Conservation (phyloP, 148 eudicot genomes). For the Polygonum aviculare region DNA sequence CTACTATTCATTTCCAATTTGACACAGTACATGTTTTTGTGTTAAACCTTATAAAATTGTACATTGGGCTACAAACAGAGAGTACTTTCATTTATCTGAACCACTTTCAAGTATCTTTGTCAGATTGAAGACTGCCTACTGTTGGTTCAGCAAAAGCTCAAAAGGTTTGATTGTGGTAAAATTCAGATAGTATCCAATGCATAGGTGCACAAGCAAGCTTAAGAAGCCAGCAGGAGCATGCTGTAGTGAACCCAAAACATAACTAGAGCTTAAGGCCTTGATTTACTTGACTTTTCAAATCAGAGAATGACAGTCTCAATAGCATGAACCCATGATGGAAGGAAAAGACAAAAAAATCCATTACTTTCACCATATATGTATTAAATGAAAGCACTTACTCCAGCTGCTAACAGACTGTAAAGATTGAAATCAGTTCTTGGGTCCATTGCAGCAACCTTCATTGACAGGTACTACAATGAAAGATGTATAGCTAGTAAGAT, state of each 20-base stretch:
- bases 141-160: background rate
- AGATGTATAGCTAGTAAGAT: background rate
- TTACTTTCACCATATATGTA: background rate
- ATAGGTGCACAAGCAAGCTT: background rate
- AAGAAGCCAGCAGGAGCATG: background rate
- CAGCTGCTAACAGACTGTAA: conserved; percentile 58
- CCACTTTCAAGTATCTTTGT: too few species aligned
- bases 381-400: conserved; percentile 34
- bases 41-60: background rate
- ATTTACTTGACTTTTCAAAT: background rate
- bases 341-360: background rate
- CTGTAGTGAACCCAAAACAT: background rate
- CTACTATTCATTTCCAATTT: background rate
- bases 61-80: background rate
- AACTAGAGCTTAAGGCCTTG: background rate
- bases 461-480: conserved; percentile 61
- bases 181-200: background rate
- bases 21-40: background rate
- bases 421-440: conserved; percentile 77
- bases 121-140: too few species aligned
- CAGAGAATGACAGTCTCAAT: background rate
- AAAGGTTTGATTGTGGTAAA: background rate
- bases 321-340: background rate
- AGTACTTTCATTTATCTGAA: too few species aligned
- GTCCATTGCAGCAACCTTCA: conserved; percentile 92